Conservation (phyloP, 176 grass and related monocot genomes). For the Triticum timopheevii region DNA sequence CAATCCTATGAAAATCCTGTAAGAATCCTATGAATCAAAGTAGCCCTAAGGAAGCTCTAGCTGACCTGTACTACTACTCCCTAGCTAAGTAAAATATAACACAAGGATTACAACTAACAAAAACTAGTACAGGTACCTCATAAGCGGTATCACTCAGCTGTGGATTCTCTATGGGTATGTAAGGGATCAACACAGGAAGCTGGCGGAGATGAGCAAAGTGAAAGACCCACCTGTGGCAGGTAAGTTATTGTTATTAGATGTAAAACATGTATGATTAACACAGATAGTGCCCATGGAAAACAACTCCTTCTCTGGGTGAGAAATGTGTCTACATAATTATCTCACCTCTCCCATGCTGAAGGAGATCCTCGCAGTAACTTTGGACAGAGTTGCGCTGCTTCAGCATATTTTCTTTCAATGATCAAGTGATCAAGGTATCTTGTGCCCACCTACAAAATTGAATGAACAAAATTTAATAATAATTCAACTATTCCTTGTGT, state of each 20-base stretch:
- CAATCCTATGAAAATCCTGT: too few relatives aligned
- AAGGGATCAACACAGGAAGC: slow-evolving; percentile 92
- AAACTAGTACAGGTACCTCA: slow-evolving; percentile 56
- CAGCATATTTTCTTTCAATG: slow-evolving; percentile 91
- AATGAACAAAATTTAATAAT: slow-evolving; percentile 34
- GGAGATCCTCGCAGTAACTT: slow-evolving; percentile 83
- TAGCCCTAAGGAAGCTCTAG: not conserved
- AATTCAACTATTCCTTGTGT: slow-evolving; percentile 3
- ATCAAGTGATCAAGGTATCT: slow-evolving; percentile 98
- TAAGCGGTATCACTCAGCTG: slow-evolving; percentile 90
- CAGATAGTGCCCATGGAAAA: slow-evolving; percentile 13
- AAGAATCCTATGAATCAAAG: too few relatives aligned
- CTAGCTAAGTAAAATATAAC: not conserved
- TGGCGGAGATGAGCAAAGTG: slow-evolving; percentile 97
- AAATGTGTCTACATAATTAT: slow-evolving; percentile 30
- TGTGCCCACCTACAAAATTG: slow-evolving; percentile 63
- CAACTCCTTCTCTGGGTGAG: not conserved
- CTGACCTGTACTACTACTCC: not conserved
- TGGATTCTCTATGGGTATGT: slow-evolving; percentile 95
- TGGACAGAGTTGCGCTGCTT: slow-evolving; percentile 88
- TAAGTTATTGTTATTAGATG: slow-evolving; percentile 35
- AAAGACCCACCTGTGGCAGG: slow-evolving; percentile 81
- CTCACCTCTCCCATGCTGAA: slow-evolving; percentile 98
- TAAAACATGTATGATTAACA: slow-evolving; percentile 30
- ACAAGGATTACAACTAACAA: not conserved